Percentiles rank a stretch among this genome's conserved stretches.
phyloP scores from a whole-genome alignment of 805 yeast genomes.

The Saturnispora saitoi region DNA sequence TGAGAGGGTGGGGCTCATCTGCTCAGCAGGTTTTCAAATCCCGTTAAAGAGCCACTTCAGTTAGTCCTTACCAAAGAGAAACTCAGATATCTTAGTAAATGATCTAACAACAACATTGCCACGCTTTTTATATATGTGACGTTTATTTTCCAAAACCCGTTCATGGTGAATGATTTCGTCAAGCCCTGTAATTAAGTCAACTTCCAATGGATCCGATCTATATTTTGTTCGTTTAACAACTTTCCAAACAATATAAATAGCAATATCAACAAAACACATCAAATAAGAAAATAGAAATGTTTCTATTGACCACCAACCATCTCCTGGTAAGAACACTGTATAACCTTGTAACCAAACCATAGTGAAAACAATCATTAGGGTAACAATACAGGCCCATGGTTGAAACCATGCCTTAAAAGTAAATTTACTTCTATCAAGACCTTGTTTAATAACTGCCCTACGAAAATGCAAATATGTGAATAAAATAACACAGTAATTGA shows the following conservation, averaged over 20 bases:
- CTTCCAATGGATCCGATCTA: slow-evolving; percentile 34
- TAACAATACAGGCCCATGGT: slow-evolving; percentile 21
- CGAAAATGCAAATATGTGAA: slow-evolving; percentile 54
- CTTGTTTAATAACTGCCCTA: slow-evolving; percentile 48
- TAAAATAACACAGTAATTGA: slow-evolving; percentile 50
- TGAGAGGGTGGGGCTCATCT: background rate
- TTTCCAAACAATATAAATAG: slow-evolving; percentile 45
- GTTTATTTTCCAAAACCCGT: slow-evolving; percentile 13
- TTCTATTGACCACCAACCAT: slow-evolving; percentile 59
- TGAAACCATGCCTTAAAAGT: slow-evolving; percentile 42
- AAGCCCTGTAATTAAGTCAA: slow-evolving; percentile 47
- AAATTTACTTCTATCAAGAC: slow-evolving; percentile 35
- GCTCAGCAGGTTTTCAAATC: slow-evolving; percentile 2
- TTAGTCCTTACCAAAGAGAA: slow-evolving; percentile 14
- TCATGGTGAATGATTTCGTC: slow-evolving; percentile 55
- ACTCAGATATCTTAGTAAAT: slow-evolving; percentile 4
- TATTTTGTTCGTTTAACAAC: slow-evolving; percentile 40
- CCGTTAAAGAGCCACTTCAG: background rate
- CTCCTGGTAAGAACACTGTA: slow-evolving; percentile 48
- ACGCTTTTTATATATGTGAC: slow-evolving; percentile 5
- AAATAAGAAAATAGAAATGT: slow-evolving; percentile 61
- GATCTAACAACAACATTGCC: slow-evolving; percentile 2
- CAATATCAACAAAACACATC: slow-evolving; percentile 53
- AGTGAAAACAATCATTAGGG: slow-evolving; percentile 17
- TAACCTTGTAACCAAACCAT: slow-evolving; percentile 42